Base-by-base conservation (phyloP, 2,329 filamentous ascomycete species). In the Pseudogymnoascus sp. region DNA sequence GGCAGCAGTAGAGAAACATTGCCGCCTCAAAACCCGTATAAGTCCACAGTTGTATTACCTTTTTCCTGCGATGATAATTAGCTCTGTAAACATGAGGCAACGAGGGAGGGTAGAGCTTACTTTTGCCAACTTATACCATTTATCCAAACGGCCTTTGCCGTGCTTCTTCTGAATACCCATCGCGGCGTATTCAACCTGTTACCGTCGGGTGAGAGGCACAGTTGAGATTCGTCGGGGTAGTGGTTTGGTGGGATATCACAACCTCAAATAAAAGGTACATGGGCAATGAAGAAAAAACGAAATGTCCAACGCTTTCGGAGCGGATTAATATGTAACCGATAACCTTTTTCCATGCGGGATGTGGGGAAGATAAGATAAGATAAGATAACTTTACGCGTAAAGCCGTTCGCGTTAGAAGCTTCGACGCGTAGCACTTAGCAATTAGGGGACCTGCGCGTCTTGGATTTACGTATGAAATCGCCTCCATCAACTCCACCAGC, bases 101-200 rank as follows among this genome's bases (percentile, higher is more conserved):
- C 16, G 50, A 22, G 28, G 50, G 28, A 56, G 1, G n/a, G 26
- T 22, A 33, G 16, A 22, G 28, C 97, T 98, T 76, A 99, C 95
- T 78, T 99, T 99, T 66, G 95, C 95, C 72, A 98, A 87, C 75
- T 93, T 93, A 79, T 98, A 99, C 91, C 93, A 98, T 78, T 98
- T 97, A 78, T 99, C 95, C 72, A 97, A 83, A 85, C 93, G 93
- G 77, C 93, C 93, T 81, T 98, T 98, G 79, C 92, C 93, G 80
- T 96, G 90, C 84, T 98, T 98, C 84, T 98, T 97, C 75, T 98
- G 91, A 72, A 98, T 93, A 73, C 91, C 93, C 95, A 98, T 98
- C 63, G 68, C 68, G 60, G 62, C 66, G 59, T 53, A 46, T 33
- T 56, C 50, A 56, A 56, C 4, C 50, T 56, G 50, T 33, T 56